Evolutionary conservation across 192 early-diverging fungal species (phyloP), one percentile per base, ranked within the genome.

Genomic region (Lobosporangium transversale): DNA sequence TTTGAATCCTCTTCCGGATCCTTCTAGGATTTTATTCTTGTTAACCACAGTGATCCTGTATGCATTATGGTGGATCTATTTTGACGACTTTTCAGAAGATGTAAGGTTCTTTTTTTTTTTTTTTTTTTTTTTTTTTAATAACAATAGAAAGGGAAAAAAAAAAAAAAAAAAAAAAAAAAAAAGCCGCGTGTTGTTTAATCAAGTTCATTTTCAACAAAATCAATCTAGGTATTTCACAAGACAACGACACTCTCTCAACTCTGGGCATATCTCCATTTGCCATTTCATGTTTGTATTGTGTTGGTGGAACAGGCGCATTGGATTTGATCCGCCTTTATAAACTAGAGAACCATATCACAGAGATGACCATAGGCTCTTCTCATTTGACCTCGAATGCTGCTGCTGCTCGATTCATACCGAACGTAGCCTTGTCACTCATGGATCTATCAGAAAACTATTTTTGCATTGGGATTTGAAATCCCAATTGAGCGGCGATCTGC

Each of bases 81-180:
- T 85, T 75, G 83, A 85, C 45, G 83, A 85, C 35, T 85, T 85
- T 60, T 80, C 63, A 10, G 64, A 85, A 47, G 83, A 85, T 60
- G 79, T 83, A 78, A 60, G 57, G 59, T n/a, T n/a, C n/a, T n/a
- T n/a, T n/a, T n/a, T n/a, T n/a, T n/a, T n/a, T n/a, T n/a, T n/a
- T n/a, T n/a, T 7, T 4, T 37, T 7, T 6, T n/a, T 1, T 15
- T 14, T 40, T 7, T 40, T 40, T 14, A 40, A 40, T 14, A 40
- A 10, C 37, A 40, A 40, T 40, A 14, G 37, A 40, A 40, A 14
- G 14, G 37, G 37, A 40, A 7, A 14, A 40, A 40, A 14, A 7
- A 10, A 40, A 40, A 10, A 14, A 10, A 40, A 40, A 40, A 40
- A 40, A 14, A 10, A 40, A 40, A 10, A 40, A 10, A 40, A 7